These are phyloP conservation scores for Boechera divaricarpa DNA, from an alignment of 345 rosid genomes.

Conservation along the genomic window DNA sequence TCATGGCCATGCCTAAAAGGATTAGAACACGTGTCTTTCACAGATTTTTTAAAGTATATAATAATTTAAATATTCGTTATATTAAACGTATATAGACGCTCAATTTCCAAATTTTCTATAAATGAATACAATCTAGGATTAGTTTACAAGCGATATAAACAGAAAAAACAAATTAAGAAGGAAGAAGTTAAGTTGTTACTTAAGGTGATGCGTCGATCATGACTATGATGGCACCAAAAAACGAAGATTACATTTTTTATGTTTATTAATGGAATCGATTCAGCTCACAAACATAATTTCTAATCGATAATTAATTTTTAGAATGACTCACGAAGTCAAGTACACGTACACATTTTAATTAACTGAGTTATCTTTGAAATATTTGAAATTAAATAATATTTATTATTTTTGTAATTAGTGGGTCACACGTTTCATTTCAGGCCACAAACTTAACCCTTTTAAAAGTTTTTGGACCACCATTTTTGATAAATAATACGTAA, in stretches of 20 bases:
- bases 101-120: background rate
- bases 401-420: constrained; percentile 35
- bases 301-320: constrained; percentile 15
- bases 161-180: background rate
- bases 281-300: constrained; percentile 31
- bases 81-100: background rate
- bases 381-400: constrained; percentile 13
- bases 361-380: constrained; percentile 28
- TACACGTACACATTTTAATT: constrained; percentile 38
- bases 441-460: constrained; percentile 36
- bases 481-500: background rate
- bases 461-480: constrained; percentile 13
- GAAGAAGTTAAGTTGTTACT: constrained; percentile 8
- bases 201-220: constrained; percentile 29
- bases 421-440: constrained; percentile 43
- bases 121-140: constrained; percentile 15
- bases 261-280: constrained; percentile 38
- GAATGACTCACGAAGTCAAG: constrained; percentile 42
- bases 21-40: constrained; percentile 14
- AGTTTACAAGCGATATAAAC: background rate
- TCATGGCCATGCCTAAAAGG: constrained; percentile 2
- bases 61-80: background rate
- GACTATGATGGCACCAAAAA: constrained; percentile 21
- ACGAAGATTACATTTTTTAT: background rate
- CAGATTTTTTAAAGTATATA: background rate